Base-by-base conservation (phyloP, 768 basidiomycete species). In the Rhodotorula babjevae region DNA sequence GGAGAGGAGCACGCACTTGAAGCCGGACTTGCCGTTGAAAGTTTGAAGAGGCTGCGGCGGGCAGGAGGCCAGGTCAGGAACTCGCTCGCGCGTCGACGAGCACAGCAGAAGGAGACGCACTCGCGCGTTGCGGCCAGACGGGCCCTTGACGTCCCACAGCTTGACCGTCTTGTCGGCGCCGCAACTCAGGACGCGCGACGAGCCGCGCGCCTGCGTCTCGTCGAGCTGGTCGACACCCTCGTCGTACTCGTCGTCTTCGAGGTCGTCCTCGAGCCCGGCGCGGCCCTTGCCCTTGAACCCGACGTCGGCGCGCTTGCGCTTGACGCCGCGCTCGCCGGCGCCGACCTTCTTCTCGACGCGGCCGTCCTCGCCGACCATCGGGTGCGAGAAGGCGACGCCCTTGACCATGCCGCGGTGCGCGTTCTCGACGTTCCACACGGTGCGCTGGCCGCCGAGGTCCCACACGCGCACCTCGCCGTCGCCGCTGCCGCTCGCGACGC, bases 391-490 rank as follows among this genome's bases (percentile, higher is more conserved):
- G 77, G 87, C 88, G 50, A 94, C 79, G 0, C 91, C 93, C 10
- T 91, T 88, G 9, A 92, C 86, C 81, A 91, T 93, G 61, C 90
- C 90, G 79, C 91, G 88, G 80, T 93, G 93, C 0, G 90, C 92
- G 56, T 84, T 84, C 31, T 86, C 61, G 85, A 65, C 85, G 86
- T 59, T 85, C 78, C 31, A 87, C 73, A 65, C 86, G 84, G 55
- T 84, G 84, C 71, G 86, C 83, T 74, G 68, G 85, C 84, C 25
- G 87, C 85, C 16, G n/a, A 93, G 83, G 74, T 93, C 88, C 80
- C 98, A 93, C 25, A 97, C 82, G 65, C 96, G 87, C 49, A 99
- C 84, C 57, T 90, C 93, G 83, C 96, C 96, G 80, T 98, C 93
- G 86, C 94, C 97, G 76, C 91, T 91, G 31, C 91, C 94, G 78